Conservation (phyloP, 371 early-diverging fungal genomes). For the Apophysomyces elegans region DNA sequence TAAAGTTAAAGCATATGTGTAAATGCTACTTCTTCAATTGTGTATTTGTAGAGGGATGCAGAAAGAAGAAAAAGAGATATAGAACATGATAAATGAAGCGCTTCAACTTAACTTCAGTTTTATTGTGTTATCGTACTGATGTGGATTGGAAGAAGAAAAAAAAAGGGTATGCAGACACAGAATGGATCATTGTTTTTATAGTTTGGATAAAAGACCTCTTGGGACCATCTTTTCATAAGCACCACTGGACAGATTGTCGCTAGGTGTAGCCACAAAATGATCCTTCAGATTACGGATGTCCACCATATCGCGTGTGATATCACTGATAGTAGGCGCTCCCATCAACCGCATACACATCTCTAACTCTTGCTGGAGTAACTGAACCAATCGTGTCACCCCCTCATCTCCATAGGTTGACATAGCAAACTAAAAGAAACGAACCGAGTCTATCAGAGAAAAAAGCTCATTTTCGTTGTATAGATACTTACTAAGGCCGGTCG, state of each 20-base stretch:
- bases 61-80: too few relatives aligned
- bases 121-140: too few relatives aligned
- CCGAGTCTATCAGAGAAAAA: constrained; percentile 20
- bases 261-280: constrained; percentile 48
- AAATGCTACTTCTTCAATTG: too few relatives aligned
- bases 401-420: constrained; percentile 76
- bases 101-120: too few relatives aligned
- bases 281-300: constrained; percentile 57
- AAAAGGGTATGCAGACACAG: neutral
- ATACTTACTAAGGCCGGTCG: constrained; percentile 77
- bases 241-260: constrained; percentile 39
- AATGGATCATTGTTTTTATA: neutral
- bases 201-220: constrained; percentile 22
- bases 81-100: too few relatives aligned
- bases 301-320: constrained; percentile 66
- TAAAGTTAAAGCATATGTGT: too few relatives aligned
- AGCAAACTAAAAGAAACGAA: constrained; percentile 50
- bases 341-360: constrained; percentile 78
- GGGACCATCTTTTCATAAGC: constrained; percentile 52
- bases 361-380: constrained; percentile 72
- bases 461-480: constrained; percentile 20
- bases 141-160: neutral
- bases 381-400: constrained; percentile 77
- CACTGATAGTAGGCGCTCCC: constrained; percentile 64
- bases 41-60: too few relatives aligned